A percentile compares a stretch with the other conserved stretches of the same genome.
Evolutionary conservation across 176 grass and related monocot genomes (phyloP).

Genomic region (Oryza meyeriana): DNA sequence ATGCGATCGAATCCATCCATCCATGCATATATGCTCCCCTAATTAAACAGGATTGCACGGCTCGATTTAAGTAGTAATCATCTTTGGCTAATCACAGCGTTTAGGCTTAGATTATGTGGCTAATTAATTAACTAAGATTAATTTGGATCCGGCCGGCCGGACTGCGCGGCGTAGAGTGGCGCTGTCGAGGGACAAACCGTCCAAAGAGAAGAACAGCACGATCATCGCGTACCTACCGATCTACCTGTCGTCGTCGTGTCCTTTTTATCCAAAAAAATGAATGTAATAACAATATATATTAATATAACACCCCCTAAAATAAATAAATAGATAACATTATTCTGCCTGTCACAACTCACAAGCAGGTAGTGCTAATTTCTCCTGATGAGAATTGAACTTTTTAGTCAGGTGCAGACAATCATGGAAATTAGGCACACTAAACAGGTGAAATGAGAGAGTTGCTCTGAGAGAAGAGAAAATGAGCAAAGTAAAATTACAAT

Average conservation of each 20-base stretch:
- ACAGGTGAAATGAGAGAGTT: background rate
- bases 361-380: background rate
- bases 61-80: background rate
- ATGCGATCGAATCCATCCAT: background rate
- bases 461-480: background rate
- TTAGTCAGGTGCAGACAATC: background rate
- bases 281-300: background rate
- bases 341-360: too few relatives aligned
- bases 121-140: background rate
- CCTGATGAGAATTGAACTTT: background rate
- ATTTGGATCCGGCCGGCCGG: background rate
- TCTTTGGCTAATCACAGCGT: background rate
- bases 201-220: constrained; percentile 34
- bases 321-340: too few relatives aligned
- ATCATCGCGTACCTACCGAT: constrained; percentile 36
- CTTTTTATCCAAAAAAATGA: background rate
- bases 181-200: constrained; percentile 35
- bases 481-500: too few relatives aligned
- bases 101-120: background rate
- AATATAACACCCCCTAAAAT: background rate
- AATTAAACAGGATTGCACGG: constrained; percentile 26
- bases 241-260: background rate
- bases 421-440: background rate
- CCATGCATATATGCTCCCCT: background rate
- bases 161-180: constrained; percentile 35